Evolutionary conservation across 2,329 filamentous ascomycete species (phyloP), one percentile per base, ranked within the genome.

Genomic region (Calonectria pseudoreteaudii): DNA sequence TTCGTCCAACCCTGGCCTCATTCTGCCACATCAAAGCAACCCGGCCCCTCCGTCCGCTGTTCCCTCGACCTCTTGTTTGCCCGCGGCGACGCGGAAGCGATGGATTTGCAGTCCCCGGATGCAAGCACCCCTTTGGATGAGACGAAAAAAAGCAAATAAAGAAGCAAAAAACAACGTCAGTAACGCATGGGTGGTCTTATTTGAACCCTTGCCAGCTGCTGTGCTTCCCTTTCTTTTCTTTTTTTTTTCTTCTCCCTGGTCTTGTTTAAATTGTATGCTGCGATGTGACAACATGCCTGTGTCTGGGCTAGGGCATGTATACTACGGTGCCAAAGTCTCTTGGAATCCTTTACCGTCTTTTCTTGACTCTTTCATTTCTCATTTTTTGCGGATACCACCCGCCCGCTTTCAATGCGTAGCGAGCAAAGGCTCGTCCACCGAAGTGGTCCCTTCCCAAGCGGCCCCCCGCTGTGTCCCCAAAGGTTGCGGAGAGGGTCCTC

Each of bases 61-160:
- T 38, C 74, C 72, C 72, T 52, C 53, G 67, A 64, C 67, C 65
- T 73, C 23, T 44, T 38, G 52, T 50, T 78, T 53, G 52, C 58
- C 68, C 69, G 75, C 71, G 75, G 75, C 73, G 78, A 77, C 72
- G 70, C 75, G 73, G 73, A 71, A 74, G 72, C 70, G 73, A 41
- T 71, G 47, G 60, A 75, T 62, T 66, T 53, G 66, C 50, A 50
- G 38, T 23, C 65, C 60, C 64, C 58, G 56, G 56, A 52, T 75
- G 69, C 75, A 71, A 52, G 71, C 62, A 74, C 66, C 70, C 76
- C 36, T 62, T 62, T 11, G 34, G 34, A 62, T 62, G 56, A 62
- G 23, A 41, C 34, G 56, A 18, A 28, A 41, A 62, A 62, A 62
- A 38, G 36, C 13, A 41, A 62, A 62, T 20, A 62, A 38, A 62